Evolutionary conservation across 2,329 filamentous ascomycete genomes (phyloP), one percentile per base, ranked within the genome.

Genomic region (Diaporthe citriasiana): DNA sequence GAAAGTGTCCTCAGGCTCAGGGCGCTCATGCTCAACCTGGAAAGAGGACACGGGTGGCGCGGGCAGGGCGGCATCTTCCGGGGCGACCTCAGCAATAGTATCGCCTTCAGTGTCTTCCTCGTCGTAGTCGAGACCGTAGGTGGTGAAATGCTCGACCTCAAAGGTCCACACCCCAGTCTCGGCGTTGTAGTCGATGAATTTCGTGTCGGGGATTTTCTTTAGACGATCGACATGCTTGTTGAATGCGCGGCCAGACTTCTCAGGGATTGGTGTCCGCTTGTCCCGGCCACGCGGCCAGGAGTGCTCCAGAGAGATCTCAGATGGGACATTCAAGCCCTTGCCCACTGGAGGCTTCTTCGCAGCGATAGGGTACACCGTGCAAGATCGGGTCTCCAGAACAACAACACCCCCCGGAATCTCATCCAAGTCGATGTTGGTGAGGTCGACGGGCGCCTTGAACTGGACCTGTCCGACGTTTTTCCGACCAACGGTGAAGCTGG

Each of bases 71-170:
- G 78, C 51, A 15, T 78, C 75, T 8, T 78, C 76, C 17, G 72
- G 51, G 22, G 81, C 84, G 77, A 83, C 78, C 42, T 80, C 79
- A 74, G 78, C 79, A 42, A 86, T 84, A 75, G 87, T 86, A 78
- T 90, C 90, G 10, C 87, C 87, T 60, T 92, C 87, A 10, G 90
- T 91, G 68, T 94, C 92, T 38, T 94, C 93, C 57, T 95, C 94
- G 70, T 92, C 90, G 53, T 94, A 94, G 76, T 96, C 93, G 71
- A 98, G 88, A 53, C 94, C 95, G 81, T 99, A 99, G 1, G 95
- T 98, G 1, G 96, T 98, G 82, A 97, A 99, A 83, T 99, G 97
- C 79, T 96, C 92, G n/a, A 99, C 97, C 13, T 88, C 91, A 85
- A 99, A 99, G 19, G 90, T 90, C 97, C 97, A 99, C 60, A 94